These are phyloP conservation scores for Hermanozyma aechmeae DNA, from an alignment of 805 yeast species.

Conservation along the genomic window DNA sequence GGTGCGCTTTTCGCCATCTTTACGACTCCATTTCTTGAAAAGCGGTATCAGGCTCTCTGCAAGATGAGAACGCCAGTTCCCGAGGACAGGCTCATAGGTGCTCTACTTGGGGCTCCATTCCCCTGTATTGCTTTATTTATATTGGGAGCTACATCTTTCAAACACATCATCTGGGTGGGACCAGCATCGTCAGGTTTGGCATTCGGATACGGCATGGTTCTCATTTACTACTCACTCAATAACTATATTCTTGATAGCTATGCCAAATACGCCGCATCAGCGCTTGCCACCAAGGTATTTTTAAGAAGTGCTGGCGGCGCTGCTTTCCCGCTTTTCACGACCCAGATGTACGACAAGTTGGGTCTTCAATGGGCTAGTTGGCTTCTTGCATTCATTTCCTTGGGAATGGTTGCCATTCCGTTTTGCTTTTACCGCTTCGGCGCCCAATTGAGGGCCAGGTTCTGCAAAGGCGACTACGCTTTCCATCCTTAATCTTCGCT, in stretches of 20 bases:
- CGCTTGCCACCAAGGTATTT: conserved; percentile 75
- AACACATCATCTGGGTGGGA: conserved; percentile 59
- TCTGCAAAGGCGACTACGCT: conserved; percentile 59
- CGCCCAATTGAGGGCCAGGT: conserved; percentile 46
- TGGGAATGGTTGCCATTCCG: conserved; percentile 70
- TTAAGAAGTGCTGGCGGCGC: conserved; percentile 81
- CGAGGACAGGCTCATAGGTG: conserved; percentile 73
- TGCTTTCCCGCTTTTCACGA: conserved; percentile 74
- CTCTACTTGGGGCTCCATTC: conserved; percentile 76
- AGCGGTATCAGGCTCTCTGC: conserved; percentile 42
- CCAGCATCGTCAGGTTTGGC: conserved; percentile 53
- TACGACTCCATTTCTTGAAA: conserved; percentile 72
- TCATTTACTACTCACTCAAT: conserved; percentile 50
- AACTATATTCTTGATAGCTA: conserved; percentile 88
- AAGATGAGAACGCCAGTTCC: conserved; percentile 57
- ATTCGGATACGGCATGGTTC: conserved; percentile 54
- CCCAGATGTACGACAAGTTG: conserved; percentile 66
- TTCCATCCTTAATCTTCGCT: neutral
- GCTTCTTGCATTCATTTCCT: conserved; percentile 66
- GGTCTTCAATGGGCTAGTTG: conserved; percentile 79
- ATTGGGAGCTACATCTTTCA: conserved; percentile 68
- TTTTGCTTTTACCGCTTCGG: conserved; percentile 66
- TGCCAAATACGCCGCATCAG: conserved; percentile 71
- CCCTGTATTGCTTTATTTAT: conserved; percentile 75
- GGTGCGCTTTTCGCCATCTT: conserved; percentile 71